Evolutionary conservation across 768 basidiomycete species (phyloP).

Genomic region (Termitomyces heimii): DNA sequence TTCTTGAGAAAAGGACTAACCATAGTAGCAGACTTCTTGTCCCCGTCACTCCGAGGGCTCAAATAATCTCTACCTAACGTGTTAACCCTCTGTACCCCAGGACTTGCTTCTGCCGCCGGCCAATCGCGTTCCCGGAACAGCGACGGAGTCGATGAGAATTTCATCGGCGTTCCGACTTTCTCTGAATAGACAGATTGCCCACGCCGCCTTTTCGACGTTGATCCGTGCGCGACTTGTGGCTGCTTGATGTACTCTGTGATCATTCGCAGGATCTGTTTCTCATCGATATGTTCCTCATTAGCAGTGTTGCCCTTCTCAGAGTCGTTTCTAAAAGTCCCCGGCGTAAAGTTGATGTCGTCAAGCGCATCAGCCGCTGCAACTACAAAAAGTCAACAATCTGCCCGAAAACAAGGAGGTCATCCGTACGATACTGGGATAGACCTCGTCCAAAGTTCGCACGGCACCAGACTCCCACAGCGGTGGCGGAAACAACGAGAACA

Average conservation of each 20-base stretch:
- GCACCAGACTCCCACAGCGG: slow-evolving; percentile 41
- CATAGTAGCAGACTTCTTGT: neutral
- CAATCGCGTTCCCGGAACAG: slow-evolving; percentile 9
- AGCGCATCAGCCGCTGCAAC: slow-evolving; percentile 35
- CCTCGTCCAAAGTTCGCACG: slow-evolving; percentile 51
- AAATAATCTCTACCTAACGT: neutral
- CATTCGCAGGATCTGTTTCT: slow-evolving; percentile 3
- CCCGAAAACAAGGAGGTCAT: neutral
- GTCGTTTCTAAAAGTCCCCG: slow-evolving; percentile 31
- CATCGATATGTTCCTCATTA: neutral
- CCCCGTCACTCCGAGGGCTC: neutral
- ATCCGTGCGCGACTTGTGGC: slow-evolving; percentile 4
- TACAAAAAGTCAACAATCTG: slow-evolving; percentile 5
- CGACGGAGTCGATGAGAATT: slow-evolving; percentile 13
- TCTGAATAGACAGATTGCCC: slow-evolving; percentile 13
- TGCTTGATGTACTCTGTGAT: neutral
- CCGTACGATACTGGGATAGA: slow-evolving; percentile 45
- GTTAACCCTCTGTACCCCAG: neutral
- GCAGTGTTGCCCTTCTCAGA: slow-evolving; percentile 13
- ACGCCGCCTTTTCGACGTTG: neutral
- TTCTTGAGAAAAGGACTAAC: neutral
- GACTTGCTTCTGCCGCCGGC: neutral
- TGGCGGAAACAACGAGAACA: slow-evolving; percentile 32
- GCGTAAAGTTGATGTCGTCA: slow-evolving; percentile 37
- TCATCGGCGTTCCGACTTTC: slow-evolving; percentile 5